Conservation (phyloP, 352 stramenopile genomes). For the Phytophthora megakarya region DNA sequence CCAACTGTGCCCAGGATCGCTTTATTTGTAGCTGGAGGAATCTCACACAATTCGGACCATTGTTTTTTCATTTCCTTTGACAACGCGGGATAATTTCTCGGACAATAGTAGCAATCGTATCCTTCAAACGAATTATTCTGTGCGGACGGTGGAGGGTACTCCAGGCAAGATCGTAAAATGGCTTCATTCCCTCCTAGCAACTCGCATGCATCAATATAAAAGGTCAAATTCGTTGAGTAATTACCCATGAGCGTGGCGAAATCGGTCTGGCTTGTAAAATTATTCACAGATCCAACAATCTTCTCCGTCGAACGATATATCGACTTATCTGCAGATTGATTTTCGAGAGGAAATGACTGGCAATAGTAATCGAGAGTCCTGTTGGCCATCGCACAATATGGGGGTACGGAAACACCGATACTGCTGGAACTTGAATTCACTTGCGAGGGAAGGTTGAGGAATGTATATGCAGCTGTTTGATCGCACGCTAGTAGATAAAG, state of each 20-base stretch:
- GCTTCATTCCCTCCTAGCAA: constrained; percentile 38
- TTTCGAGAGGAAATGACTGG: constrained; percentile 47
- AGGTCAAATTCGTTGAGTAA: constrained; percentile 36
- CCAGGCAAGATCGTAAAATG: constrained; percentile 57
- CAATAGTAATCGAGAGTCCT: constrained; percentile 54
- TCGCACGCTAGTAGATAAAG: constrained; percentile 60
- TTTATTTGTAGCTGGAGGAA: constrained; percentile 21
- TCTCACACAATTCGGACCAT: constrained; percentile 28
- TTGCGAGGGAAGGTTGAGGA: constrained; percentile 21
- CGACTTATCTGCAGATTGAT: constrained; percentile 30
- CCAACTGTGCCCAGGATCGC: constrained; percentile 40
- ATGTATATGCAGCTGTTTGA: constrained; percentile 8
- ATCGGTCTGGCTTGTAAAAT: constrained; percentile 10
- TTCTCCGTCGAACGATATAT: constrained; percentile 45
- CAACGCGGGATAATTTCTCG: constrained; percentile 24
- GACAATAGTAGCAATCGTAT: constrained; percentile 48
- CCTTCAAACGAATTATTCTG: not conserved
- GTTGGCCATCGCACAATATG: constrained; percentile 56
- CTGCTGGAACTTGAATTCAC: not conserved
- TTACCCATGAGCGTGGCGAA: constrained; percentile 17
- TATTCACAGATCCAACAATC: constrained; percentile 12
- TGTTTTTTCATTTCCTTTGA: constrained; percentile 1
- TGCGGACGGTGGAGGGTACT: constrained; percentile 4
- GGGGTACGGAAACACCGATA: constrained; percentile 4
- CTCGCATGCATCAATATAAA: constrained; percentile 67